Conservation (phyloP, 768 basidiomycete species). For the Tulasnella sp. region DNA sequence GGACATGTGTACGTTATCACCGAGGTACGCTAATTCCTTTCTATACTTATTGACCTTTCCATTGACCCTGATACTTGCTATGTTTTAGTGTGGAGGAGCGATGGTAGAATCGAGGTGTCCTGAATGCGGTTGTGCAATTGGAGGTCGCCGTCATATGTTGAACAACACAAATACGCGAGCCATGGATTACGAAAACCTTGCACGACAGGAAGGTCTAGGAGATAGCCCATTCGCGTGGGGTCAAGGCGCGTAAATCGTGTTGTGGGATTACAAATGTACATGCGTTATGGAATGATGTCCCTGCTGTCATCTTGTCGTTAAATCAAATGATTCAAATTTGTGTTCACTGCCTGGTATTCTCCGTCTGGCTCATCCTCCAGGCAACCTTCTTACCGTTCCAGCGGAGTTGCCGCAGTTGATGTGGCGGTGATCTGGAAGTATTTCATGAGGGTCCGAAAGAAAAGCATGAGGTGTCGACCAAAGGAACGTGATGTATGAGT, state of each 20-base stretch:
- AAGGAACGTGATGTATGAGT: too few species aligned
- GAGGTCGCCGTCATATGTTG: conserved; percentile 36
- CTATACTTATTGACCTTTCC: neutral
- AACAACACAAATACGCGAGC: conserved; percentile 34
- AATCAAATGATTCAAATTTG: neutral
- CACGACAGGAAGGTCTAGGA: conserved; percentile 4
- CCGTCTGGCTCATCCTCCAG: neutral
- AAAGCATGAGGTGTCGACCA: neutral
- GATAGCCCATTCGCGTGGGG: conserved; percentile 12
- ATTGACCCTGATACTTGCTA: neutral
- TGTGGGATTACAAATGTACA: neutral
- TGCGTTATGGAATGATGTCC: neutral
- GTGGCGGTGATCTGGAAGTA: neutral
- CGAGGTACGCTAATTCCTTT: conserved; percentile 33
- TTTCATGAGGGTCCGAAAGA: neutral
- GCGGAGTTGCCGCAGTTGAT: neutral
- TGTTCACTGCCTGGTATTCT: neutral
- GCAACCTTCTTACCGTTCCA: neutral
- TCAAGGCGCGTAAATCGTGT: conserved; percentile 15
- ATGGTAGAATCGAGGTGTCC: conserved; percentile 35
- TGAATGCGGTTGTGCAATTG: conserved; percentile 39
- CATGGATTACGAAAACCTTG: conserved; percentile 35
- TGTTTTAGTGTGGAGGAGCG: conserved; percentile 35
- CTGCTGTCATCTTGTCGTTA: neutral
- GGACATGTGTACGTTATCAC: conserved; percentile 38